Conservation (phyloP, 1,139 yeast species). For the Pichia sp. region DNA sequence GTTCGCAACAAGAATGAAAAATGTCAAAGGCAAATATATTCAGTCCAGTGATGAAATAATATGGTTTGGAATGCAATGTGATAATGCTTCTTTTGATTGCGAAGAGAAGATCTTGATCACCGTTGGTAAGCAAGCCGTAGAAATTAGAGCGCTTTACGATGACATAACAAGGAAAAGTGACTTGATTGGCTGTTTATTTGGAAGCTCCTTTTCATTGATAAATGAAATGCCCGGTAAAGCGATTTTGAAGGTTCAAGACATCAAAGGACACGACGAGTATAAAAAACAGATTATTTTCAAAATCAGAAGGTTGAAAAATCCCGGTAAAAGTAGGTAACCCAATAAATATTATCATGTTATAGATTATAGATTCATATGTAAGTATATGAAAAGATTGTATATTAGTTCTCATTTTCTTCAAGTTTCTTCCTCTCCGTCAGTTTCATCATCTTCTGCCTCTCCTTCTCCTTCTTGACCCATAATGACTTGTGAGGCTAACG, state of each 20-base stretch:
- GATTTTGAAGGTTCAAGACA: slow-evolving; percentile 21
- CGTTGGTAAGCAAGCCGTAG: slow-evolving; percentile 24
- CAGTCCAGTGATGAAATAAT: slow-evolving; percentile 27
- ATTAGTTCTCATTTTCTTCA: background rate
- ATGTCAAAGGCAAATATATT: slow-evolving; percentile 21
- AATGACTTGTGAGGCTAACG: slow-evolving; percentile 34
- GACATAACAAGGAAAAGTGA: slow-evolving; percentile 21
- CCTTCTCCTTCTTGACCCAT: slow-evolving; percentile 20
- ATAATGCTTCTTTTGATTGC: slow-evolving; percentile 26
- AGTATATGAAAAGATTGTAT: background rate
- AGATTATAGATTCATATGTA: background rate
- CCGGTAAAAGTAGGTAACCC: background rate
- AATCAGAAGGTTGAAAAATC: slow-evolving; percentile 7
- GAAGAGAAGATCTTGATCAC: slow-evolving; percentile 24
- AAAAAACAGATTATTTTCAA: slow-evolving; percentile 14
- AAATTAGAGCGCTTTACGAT: slow-evolving; percentile 25
- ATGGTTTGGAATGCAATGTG: slow-evolving; percentile 26
- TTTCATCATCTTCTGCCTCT: no score
- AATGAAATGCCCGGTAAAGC: slow-evolving; percentile 28
- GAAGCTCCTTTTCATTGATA: slow-evolving; percentile 21
- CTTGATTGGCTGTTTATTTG: slow-evolving; percentile 25
- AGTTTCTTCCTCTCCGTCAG: background rate
- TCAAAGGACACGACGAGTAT: slow-evolving; percentile 9
- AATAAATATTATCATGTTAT: background rate
- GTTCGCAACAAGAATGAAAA: slow-evolving; percentile 27